Evolutionary conservation across 192 early-diverging fungal genomes (phyloP).

Genomic region (Blastocladiella britannica): DNA sequence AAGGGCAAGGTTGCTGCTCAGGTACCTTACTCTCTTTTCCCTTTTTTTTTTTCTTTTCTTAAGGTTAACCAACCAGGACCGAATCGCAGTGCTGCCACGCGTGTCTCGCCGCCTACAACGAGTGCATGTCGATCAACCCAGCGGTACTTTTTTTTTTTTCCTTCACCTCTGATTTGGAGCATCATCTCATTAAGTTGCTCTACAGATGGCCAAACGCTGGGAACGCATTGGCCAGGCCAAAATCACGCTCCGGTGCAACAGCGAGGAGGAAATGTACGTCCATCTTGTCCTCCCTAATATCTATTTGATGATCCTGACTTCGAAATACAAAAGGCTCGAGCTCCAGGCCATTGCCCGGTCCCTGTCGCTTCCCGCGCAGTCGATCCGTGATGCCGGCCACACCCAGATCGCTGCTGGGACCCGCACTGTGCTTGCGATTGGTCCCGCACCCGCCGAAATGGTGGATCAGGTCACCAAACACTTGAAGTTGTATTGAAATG

Average conservation of each 20-base stretch:
- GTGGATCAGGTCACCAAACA: conserved; percentile 31
- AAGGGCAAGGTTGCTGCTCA: conserved; percentile 91
- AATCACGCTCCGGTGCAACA: conserved; percentile 53
- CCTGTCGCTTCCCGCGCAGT: conserved; percentile 39
- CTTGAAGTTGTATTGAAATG: conserved; percentile 27
- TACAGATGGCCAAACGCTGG: conserved; percentile 37
- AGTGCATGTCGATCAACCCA: conserved; percentile 21
- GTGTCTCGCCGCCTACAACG: conserved; percentile 61
- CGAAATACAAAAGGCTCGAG: conserved; percentile 23
- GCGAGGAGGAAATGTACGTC: conserved; percentile 56
- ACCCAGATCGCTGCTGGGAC: conserved; percentile 84
- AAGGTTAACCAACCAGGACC: background rate
- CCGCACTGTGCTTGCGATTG: conserved; percentile 77
- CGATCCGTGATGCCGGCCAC: conserved; percentile 75
- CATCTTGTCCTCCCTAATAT: background rate
- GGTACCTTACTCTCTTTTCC: too few species aligned
- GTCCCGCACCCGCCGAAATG: conserved; percentile 43
- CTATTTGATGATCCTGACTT: conserved; percentile 4
- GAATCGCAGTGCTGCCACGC: conserved; percentile 61
- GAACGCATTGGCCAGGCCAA: conserved; percentile 65
- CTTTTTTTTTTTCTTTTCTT: background rate
- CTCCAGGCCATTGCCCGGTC: conserved; percentile 37
- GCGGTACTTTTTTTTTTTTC: conserved; percentile 13
- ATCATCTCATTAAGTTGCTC: background rate
- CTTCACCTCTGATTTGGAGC: conserved; percentile 3